Percentiles rank a stretch among this genome's conserved stretches.
Conservation (phyloP, 169 alveolate species). For the Plasmodium gallinaceum region DNA sequence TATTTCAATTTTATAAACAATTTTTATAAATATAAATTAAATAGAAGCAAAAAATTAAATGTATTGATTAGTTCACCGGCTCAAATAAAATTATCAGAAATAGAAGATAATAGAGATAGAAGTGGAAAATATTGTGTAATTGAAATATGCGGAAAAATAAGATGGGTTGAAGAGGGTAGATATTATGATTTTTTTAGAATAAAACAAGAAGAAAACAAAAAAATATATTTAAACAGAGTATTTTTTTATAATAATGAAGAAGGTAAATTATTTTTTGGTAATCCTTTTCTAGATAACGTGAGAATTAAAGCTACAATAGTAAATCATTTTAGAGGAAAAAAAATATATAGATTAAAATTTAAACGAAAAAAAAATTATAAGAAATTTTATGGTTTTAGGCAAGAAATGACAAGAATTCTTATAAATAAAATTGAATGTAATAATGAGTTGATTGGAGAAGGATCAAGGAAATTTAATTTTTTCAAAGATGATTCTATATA, state of each 20-base stretch:
- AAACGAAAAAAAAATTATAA: constrained; percentile 88
- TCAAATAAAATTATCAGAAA: constrained; percentile 80
- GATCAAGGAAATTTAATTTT: constrained; percentile 65
- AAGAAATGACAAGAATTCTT: constrained; percentile 84
- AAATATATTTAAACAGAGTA: constrained; percentile 83
- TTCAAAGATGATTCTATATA: constrained; percentile 55
- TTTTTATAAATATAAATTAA: neutral
- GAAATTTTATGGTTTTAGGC: constrained; percentile 85
- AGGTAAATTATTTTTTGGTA: constrained; percentile 86
- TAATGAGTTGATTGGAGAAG: constrained; percentile 38
- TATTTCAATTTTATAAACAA: constrained; percentile 22
- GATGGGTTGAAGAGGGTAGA: constrained; percentile 90
- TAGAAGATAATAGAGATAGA: constrained; percentile 86
- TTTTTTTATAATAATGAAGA: constrained; percentile 82
- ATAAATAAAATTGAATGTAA: constrained; percentile 78
- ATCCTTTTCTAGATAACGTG: constrained; percentile 87
- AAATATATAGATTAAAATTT: constrained; percentile 83
- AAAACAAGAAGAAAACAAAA: constrained; percentile 86
- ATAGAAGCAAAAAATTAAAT: constrained; percentile 22
- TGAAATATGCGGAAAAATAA: constrained; percentile 85
- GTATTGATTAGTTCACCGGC: constrained; percentile 86
- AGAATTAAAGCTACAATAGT: constrained; percentile 84
- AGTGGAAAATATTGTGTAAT: constrained; percentile 87
- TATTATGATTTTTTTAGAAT: constrained; percentile 88
- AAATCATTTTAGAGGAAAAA: constrained; percentile 89